These are phyloP conservation scores for Heteromeles arbutifolia DNA, from an alignment of 306 rosid genomes.

Conservation along the genomic window DNA sequence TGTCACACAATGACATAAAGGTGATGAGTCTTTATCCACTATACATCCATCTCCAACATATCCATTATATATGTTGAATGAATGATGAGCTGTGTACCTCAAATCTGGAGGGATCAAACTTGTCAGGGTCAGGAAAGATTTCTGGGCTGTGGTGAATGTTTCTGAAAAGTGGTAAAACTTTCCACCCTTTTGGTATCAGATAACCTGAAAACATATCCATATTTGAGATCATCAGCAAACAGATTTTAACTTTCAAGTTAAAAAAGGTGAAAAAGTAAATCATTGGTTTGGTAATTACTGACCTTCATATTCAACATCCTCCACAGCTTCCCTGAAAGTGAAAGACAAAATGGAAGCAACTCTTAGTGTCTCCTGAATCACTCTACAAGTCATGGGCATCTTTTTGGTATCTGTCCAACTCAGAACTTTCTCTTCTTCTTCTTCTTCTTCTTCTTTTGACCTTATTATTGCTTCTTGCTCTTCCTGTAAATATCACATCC, in stretches of 20 bases:
- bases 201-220: slow-evolving; percentile 35
- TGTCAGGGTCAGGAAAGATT: slow-evolving; percentile 67
- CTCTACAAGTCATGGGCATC: slow-evolving; percentile 81
- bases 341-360: slow-evolving; percentile 86
- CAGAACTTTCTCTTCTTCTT: slow-evolving; percentile 36
- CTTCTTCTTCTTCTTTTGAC: slow-evolving; percentile 33
- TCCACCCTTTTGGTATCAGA: slow-evolving; percentile 97
- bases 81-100: slow-evolving; percentile 31
- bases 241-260: neutral
- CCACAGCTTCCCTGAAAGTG: slow-evolving; percentile 92
- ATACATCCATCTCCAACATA: neutral
- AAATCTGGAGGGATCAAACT: slow-evolving; percentile 91
- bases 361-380: slow-evolving; percentile 89
- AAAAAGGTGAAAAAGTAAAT: neutral
- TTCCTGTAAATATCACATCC: slow-evolving; percentile 31
- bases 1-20: slow-evolving; percentile 19
- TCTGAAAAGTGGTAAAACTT: slow-evolving; percentile 88
- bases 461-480: slow-evolving; percentile 66
- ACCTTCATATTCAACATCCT: slow-evolving; percentile 92
- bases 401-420: slow-evolving; percentile 75
- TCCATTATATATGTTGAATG: neutral
- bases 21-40: neutral
- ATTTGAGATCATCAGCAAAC: neutral
- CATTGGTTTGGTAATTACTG: slow-evolving; percentile 1
- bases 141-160: slow-evolving; percentile 89